Evolutionary conservation across 139 green algal species (phyloP), one percentile per base, ranked within the genome.

Genomic region (Volvox reticuliferus): DNA sequence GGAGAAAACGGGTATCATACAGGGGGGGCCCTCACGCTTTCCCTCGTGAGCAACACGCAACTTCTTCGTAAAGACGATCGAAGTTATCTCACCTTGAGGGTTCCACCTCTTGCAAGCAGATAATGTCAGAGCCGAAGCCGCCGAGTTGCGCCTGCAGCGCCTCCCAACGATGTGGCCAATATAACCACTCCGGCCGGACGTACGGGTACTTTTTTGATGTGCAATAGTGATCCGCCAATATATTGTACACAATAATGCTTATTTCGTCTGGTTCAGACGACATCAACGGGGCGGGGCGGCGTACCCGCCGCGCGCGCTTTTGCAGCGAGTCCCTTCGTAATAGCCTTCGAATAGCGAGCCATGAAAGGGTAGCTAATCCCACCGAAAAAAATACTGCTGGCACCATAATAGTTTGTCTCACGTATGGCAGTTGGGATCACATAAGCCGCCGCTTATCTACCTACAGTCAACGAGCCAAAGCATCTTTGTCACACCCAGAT

Each of bases 51-150:
- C 44, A 9, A 55, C 44, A 55, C 44, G 44, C 44, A 55, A 55
- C 5, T 9, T 55, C 9, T 5, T 9, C 44, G 44, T 55, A 5
- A 55, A 55, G 44, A 9, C 44, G 44, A 55, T 14, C 5, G 44
- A 55, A n/a, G 71, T 37, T 6, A 79, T 2, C 71, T 79, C 69
- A 95, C 93, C 86, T 82, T 35, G 90, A 82, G 0, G 90, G 37
- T 12, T 94, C 90, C 16, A 94, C 93, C 68, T 96, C 94, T 76
- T 96, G 94, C 36, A 96, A 79, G 19, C 93, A 95, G 17, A 96
- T 68, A 1, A 96, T 67, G 79, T 96, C 94, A 1, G 94, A 61
- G 1, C 80, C 89, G 22, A 96, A 91, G 0, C 73, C 63, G 0
- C 61, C 71, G 62, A 96, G 88, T 86, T 96, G 92, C 37, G 86